A percentile compares a stretch with the other conserved stretches of the same genome.
Evolutionary conservation across 169 alveolate species (phyloP).

Genomic region (Eimeria maxima): DNA sequence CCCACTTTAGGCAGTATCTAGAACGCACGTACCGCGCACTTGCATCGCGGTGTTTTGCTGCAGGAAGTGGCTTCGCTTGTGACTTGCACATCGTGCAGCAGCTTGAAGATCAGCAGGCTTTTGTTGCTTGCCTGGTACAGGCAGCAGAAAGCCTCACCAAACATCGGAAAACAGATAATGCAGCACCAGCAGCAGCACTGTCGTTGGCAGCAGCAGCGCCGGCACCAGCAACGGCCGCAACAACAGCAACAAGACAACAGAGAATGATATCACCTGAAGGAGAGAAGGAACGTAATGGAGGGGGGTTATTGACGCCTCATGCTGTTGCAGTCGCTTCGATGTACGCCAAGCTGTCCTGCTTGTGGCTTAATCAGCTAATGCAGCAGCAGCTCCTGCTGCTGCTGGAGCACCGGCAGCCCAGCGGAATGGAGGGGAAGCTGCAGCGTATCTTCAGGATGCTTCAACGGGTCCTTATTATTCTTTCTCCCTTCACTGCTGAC

Average conservation of each 20-base stretch:
- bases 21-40: not conserved
- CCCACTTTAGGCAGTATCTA: not conserved
- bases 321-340: constrained; percentile 9
- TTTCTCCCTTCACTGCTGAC: not conserved
- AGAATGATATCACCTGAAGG: not conserved
- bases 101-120: not conserved
- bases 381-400: constrained; percentile 71
- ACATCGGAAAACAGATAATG: not conserved
- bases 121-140: not conserved
- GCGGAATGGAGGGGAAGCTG: constrained; percentile 43
- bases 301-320: not conserved
- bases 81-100: not conserved
- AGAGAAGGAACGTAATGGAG: not conserved
- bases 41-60: not conserved
- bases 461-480: not conserved
- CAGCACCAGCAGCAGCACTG: not conserved
- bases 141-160: constrained; percentile 36
- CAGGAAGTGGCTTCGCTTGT: not conserved
- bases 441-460: constrained; percentile 47
- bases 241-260: not conserved
- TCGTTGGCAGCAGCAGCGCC: not conserved
- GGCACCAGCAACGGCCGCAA: not conserved
- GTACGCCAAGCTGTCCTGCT: constrained; percentile 49
- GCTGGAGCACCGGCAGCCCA: constrained; percentile 30
- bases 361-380: constrained; percentile 3